phyloP scores from a whole-genome alignment of 306 rosid species.

The Bauhinia variegata region DNA sequence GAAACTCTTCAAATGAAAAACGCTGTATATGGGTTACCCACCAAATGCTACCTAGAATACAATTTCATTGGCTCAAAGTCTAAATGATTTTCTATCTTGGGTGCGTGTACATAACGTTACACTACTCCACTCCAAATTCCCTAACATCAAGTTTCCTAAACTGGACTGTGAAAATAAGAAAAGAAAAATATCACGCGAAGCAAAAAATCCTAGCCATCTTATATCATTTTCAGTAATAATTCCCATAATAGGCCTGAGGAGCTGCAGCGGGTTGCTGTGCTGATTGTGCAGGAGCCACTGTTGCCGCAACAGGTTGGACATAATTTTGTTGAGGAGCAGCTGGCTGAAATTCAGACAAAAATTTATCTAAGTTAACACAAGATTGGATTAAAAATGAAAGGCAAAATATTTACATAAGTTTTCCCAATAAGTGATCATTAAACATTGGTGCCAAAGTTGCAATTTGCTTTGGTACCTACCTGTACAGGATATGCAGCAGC shows the following conservation, averaged over 20 bases:
- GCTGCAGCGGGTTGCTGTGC: constrained; percentile 82
- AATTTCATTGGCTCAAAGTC: too few species aligned
- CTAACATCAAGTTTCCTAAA: too few species aligned
- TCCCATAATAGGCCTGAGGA: constrained; percentile 85
- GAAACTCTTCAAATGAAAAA: too few species aligned
- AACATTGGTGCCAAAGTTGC: not conserved
- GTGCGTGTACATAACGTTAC: too few species aligned
- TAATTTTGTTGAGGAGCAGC: constrained; percentile 70
- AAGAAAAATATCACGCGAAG: too few species aligned
- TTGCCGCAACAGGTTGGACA: constrained; percentile 61
- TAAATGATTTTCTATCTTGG: too few species aligned
- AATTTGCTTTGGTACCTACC: constrained; percentile 49
- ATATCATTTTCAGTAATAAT: constrained; percentile 64
- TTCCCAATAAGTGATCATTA: not conserved
- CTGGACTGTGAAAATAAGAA: too few species aligned
- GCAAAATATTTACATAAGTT: not conserved
- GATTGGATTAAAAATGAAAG: too few species aligned
- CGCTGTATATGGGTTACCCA: too few species aligned
- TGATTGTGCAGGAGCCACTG: constrained; percentile 54
- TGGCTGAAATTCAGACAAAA: constrained; percentile 52
- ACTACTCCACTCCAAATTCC: too few species aligned
- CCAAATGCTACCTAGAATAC: too few species aligned
- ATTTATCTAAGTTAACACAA: too few species aligned
- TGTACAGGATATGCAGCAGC: constrained; percentile 88
- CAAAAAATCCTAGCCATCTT: constrained; percentile 33